Evolutionary conservation across 2,329 filamentous ascomycete species (phyloP).

Genomic region (Neopestalotiopsis sp.): DNA sequence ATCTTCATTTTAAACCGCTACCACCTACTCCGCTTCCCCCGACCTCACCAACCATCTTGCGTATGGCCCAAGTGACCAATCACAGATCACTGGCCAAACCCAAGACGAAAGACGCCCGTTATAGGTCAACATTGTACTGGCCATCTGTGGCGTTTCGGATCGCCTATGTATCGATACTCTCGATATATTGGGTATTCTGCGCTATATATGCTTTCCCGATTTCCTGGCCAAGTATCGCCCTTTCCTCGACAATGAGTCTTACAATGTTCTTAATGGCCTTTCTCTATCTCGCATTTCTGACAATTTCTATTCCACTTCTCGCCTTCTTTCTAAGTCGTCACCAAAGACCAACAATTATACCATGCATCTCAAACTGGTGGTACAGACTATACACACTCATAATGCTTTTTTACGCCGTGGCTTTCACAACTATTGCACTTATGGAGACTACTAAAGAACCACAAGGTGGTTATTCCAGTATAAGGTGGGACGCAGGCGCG

Average conservation of each 20-base stretch:
- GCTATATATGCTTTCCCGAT: constrained; percentile 4
- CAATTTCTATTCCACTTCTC: constrained; percentile 19
- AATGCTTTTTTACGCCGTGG: not conserved
- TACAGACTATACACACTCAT: constrained; percentile 29
- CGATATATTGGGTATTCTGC: constrained; percentile 4
- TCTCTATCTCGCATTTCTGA: constrained; percentile 26
- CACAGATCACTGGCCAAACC: too few species aligned
- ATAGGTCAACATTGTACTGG: constrained; percentile 19
- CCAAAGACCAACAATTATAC: constrained; percentile 26
- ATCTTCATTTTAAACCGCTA: not conserved
- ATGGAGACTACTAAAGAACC: not conserved
- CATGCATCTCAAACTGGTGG: constrained; percentile 28
- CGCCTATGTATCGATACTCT: constrained; percentile 19
- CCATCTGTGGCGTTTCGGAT: constrained; percentile 20
- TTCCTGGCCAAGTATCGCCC: not conserved
- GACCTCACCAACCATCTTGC: too few species aligned
- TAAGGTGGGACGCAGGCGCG: not conserved
- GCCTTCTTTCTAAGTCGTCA: constrained; percentile 25
- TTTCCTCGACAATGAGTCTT: not conserved
- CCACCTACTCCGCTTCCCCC: not conserved
- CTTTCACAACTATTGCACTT: too few species aligned
- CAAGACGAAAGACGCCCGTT: not conserved
- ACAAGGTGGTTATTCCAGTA: not conserved
- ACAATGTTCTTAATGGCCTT: constrained; percentile 20
- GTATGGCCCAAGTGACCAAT: too few species aligned